Percentiles rank a stretch among this genome's conserved stretches.
Evolutionary conservation across 2,329 filamentous ascomycete species (phyloP).

Genomic region (Trichoderma sp.): DNA sequence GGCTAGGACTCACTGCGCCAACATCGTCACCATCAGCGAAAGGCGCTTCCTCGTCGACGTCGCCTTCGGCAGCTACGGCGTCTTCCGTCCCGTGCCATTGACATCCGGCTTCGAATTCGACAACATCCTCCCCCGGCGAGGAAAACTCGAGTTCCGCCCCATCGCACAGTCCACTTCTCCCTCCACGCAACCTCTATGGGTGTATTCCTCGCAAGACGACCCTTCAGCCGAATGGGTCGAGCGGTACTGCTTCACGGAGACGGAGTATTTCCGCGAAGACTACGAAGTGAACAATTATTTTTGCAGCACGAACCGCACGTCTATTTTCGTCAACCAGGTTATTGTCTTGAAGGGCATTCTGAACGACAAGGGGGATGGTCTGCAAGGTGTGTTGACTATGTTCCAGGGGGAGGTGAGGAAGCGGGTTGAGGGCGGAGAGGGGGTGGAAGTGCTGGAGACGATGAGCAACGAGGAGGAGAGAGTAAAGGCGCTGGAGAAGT

Average conservation of each 20-base stretch:
- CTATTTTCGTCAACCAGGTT: slow-evolving; percentile 40
- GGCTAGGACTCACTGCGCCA: slow-evolving; percentile 56
- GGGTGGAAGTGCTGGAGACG: slow-evolving; percentile 39
- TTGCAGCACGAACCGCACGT: slow-evolving; percentile 35
- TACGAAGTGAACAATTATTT: slow-evolving; percentile 47
- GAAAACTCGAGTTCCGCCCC: slow-evolving; percentile 41
- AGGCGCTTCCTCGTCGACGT: slow-evolving; percentile 55
- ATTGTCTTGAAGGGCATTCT: slow-evolving; percentile 35
- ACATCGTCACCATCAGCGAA: slow-evolving; percentile 53
- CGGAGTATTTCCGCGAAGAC: slow-evolving; percentile 47
- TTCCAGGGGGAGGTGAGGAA: slow-evolving; percentile 45
- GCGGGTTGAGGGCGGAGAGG: slow-evolving; percentile 32
- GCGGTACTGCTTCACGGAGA: slow-evolving; percentile 52
- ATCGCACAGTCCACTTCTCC: slow-evolving; percentile 35
- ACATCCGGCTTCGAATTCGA: slow-evolving; percentile 26
- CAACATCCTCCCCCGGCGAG: slow-evolving; percentile 45
- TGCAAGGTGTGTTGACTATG: slow-evolving; percentile 44
- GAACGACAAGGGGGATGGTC: slow-evolving; percentile 20
- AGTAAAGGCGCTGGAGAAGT: slow-evolving; percentile 46
- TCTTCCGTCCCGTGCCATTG: slow-evolving; percentile 35
- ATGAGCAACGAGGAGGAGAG: slow-evolving; percentile 49
- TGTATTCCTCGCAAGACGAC: slow-evolving; percentile 35
- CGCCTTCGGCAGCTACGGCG: slow-evolving; percentile 54
- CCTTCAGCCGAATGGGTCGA: slow-evolving; percentile 41
- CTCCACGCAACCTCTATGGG: slow-evolving; percentile 37